Conservation (phyloP, 2,329 filamentous ascomycete species). For the Fusarium newnesense region DNA sequence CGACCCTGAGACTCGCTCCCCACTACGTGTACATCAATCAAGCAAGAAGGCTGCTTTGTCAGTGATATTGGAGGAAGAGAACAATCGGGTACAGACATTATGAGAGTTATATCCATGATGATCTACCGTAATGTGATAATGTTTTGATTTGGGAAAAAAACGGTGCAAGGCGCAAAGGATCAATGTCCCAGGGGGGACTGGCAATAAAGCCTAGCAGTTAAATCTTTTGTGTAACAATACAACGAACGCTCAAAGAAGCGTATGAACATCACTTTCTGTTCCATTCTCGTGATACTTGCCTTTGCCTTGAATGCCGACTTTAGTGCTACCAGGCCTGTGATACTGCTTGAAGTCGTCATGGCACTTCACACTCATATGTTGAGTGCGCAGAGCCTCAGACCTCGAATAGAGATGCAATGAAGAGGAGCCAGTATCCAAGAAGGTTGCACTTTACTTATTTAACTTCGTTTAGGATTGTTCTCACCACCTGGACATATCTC, state of each 20-base stretch:
- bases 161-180: slow-evolving; percentile 36
- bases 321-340: too few species aligned
- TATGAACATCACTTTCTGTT: slow-evolving; percentile 4
- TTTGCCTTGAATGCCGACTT: not conserved
- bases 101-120: slow-evolving; percentile 30
- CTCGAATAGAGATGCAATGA: too few species aligned
- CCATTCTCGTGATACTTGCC: not conserved
- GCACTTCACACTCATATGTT: rapidly evolving
- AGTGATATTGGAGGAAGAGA: slow-evolving; percentile 35
- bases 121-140: slow-evolving; percentile 34
- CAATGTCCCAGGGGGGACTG: slow-evolving; percentile 29
- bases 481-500: not conserved
- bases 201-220: slow-evolving; percentile 26
- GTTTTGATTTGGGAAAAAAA: slow-evolving; percentile 19
- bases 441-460: too few species aligned
- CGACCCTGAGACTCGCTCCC: slow-evolving; percentile 41
- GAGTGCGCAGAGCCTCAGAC: not conserved
- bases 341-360: not conserved
- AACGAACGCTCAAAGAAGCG: slow-evolving; percentile 36
- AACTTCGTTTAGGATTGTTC: not conserved
- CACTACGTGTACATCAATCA: slow-evolving; percentile 31
- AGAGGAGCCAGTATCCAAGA: not conserved
- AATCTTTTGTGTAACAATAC: slow-evolving; percentile 39
- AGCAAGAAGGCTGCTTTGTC: slow-evolving; percentile 40
- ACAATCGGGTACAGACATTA: slow-evolving; percentile 25